phyloP scores from a whole-genome alignment of 2,329 filamentous ascomycete species.

The Monosporascus sp. region DNA sequence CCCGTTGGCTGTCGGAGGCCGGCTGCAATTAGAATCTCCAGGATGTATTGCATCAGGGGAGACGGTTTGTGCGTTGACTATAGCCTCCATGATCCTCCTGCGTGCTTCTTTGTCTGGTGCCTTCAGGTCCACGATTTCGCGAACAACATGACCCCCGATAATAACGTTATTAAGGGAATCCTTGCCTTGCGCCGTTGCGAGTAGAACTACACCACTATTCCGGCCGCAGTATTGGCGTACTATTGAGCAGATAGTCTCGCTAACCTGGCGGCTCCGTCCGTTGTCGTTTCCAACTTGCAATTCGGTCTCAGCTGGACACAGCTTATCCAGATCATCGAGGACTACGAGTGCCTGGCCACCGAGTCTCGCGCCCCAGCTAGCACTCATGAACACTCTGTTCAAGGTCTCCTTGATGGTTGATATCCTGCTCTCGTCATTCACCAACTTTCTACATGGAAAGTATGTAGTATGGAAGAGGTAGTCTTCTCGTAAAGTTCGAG shows the following conservation, averaged over 20 bases:
- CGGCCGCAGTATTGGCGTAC: constrained; percentile 78
- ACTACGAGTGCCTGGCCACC: constrained; percentile 82
- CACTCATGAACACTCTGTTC: constrained; percentile 77
- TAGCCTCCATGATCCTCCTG: constrained; percentile 74
- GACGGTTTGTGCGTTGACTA: constrained; percentile 56
- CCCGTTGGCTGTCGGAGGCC: constrained; percentile 53
- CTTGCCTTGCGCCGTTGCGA: constrained; percentile 90
- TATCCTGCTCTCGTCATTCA: constrained; percentile 86
- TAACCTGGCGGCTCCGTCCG: constrained; percentile 84
- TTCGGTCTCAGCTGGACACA: constrained; percentile 92
- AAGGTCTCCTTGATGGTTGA: constrained; percentile 88
- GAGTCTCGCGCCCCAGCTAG: constrained; percentile 84
- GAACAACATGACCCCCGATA: constrained; percentile 84
- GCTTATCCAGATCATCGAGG: constrained; percentile 85
- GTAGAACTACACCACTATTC: constrained; percentile 75
- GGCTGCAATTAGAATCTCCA: constrained; percentile 41
- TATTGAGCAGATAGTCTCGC: constrained; percentile 79
- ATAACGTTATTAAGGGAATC: constrained; percentile 88
- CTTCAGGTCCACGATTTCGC: constrained; percentile 84
- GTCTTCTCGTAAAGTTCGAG: constrained; percentile 65
- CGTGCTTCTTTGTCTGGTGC: constrained; percentile 90
- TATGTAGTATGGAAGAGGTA: constrained; percentile 79
- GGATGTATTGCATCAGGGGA: constrained; percentile 32
- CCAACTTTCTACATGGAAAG: constrained; percentile 78
- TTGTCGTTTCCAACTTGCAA: constrained; percentile 92